Evolutionary conservation across 2,329 filamentous ascomycete species (phyloP).

Genomic region (Trichoderma gracile): DNA sequence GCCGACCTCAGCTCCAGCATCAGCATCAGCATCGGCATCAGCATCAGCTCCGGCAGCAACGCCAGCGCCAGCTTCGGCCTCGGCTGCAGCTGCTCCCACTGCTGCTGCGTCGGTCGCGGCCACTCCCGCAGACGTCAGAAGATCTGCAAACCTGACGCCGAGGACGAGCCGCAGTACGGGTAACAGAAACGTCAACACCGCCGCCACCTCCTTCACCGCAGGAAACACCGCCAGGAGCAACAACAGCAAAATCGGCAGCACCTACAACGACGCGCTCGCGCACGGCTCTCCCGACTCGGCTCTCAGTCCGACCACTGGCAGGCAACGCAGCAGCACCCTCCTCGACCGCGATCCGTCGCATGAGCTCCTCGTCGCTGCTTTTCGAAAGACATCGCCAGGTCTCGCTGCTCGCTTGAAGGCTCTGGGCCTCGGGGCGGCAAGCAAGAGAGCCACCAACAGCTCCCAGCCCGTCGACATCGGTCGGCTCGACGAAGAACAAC

Average conservation of each 20-base stretch:
- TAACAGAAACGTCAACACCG: neutral
- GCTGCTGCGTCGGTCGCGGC: constrained; percentile 1
- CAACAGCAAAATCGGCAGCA: constrained; percentile 16
- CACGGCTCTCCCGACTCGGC: neutral
- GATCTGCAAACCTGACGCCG: neutral
- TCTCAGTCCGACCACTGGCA: constrained; percentile 13
- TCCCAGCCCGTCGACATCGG: constrained; percentile 54
- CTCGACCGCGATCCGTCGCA: constrained; percentile 30
- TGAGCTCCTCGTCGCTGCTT: constrained; percentile 35
- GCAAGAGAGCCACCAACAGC: constrained; percentile 39
- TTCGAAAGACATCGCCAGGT: constrained; percentile 63
- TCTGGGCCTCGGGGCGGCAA: constrained; percentile 56
- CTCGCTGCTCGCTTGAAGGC: constrained; percentile 66
- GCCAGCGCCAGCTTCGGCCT: constrained; percentile 5
- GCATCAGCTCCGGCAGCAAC: neutral
- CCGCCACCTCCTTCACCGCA: neutral
- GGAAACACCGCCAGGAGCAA: constrained; percentile 25
- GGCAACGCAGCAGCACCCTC: constrained; percentile 21
- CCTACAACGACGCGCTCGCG: constrained; percentile 12
- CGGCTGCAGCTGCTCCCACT: neutral
- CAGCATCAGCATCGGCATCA: neutral
- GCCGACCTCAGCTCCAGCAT: neutral
- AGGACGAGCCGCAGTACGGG: constrained; percentile 4
- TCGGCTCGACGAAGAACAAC: constrained; percentile 68
- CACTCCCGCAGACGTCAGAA: constrained; percentile 5